phyloP scores from a whole-genome alignment of 108 stramenopile species.

The Stephanodiscus triporus region DNA sequence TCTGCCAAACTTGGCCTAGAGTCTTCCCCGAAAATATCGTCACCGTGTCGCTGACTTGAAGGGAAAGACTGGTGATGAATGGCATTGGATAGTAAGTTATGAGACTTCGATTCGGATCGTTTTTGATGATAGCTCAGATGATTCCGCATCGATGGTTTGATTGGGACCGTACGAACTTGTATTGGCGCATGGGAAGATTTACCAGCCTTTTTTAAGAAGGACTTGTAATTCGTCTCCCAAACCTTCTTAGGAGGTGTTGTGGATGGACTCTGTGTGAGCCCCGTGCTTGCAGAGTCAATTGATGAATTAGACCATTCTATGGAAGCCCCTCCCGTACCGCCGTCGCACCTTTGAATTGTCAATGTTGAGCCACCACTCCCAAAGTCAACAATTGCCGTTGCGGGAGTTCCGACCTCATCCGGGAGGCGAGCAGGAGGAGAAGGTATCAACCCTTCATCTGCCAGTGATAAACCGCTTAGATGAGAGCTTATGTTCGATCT shows the following conservation, averaged over 20 bases:
- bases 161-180: background rate
- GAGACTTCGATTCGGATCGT: background rate
- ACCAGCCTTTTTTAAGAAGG: slow-evolving; percentile 46
- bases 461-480: background rate
- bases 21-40: background rate
- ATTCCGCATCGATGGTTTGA: background rate
- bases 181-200: background rate
- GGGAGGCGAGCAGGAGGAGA: slow-evolving; percentile 32
- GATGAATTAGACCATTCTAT: slow-evolving; percentile 40
- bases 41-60: background rate
- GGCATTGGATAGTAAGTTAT: background rate
- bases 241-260: slow-evolving; percentile 60
- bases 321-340: background rate
- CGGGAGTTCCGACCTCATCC: slow-evolving; percentile 3
- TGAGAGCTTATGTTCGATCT: slow-evolving; percentile 11
- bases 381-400: slow-evolving; percentile 22
- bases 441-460: slow-evolving; percentile 9
- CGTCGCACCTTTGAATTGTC: slow-evolving; percentile 8
- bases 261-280: slow-evolving; percentile 42
- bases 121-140: background rate
- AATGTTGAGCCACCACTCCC: slow-evolving; percentile 20
- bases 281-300: slow-evolving; percentile 35
- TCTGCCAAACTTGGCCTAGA: slow-evolving; percentile 15
- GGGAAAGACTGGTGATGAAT: background rate
- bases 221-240: slow-evolving; percentile 67